phyloP scores from a whole-genome alignment of 352 stramenopile species.

The Phytophthora hybrid region DNA sequence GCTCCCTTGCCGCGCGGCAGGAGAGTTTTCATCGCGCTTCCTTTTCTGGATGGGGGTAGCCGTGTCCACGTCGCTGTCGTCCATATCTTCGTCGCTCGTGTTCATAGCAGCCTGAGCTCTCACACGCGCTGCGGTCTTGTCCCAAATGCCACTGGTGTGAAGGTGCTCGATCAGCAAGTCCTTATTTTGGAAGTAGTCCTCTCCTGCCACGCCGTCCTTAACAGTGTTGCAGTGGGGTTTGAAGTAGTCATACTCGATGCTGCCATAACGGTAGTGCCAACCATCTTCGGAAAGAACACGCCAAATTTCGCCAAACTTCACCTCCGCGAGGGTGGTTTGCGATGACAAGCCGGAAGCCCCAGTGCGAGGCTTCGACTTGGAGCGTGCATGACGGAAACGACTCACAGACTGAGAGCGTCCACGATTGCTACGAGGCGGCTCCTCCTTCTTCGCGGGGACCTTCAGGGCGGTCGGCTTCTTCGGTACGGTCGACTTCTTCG shows the following conservation, averaged over 20 bases:
- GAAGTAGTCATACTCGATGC: constrained; percentile 79
- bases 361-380: constrained; percentile 24
- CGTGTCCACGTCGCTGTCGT: constrained; percentile 21
- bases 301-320: constrained; percentile 80
- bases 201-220: constrained; percentile 40
- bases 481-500: background rate
- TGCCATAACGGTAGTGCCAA: constrained; percentile 55
- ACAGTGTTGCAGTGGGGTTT: constrained; percentile 54
- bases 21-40: constrained; percentile 31
- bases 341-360: constrained; percentile 24
- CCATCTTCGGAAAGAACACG: constrained; percentile 47
- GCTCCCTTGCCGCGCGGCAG: constrained; percentile 16
- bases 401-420: constrained; percentile 18
- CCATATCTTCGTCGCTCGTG: constrained; percentile 41
- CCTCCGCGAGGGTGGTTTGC: constrained; percentile 39
- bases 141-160: constrained; percentile 60
- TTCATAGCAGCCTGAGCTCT: constrained; percentile 43
- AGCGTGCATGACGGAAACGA: constrained; percentile 27
- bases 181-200: constrained; percentile 67
- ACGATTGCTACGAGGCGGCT: background rate
- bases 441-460: background rate
- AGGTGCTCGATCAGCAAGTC: constrained; percentile 58
- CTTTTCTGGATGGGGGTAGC: constrained; percentile 35
- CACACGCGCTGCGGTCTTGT: constrained; percentile 51
- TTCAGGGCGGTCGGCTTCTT: no score